Percentiles rank a stretch among this genome's conserved stretches.
These are phyloP conservation scores for Ephemerocybe angulata DNA, from an alignment of 768 basidiomycete genomes.

Conservation along the genomic window DNA sequence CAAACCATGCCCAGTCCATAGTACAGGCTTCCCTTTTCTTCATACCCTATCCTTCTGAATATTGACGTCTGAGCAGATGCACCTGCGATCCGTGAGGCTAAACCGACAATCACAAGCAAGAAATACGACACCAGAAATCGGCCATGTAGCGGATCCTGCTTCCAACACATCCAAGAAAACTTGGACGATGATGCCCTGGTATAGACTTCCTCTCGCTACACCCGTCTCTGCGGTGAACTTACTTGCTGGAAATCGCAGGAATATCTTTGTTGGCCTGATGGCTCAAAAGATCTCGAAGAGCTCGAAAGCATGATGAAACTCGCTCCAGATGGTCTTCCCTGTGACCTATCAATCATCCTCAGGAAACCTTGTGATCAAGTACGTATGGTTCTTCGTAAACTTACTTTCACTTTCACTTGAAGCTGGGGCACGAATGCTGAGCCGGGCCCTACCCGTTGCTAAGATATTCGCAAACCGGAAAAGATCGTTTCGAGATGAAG, in stretches of 20 bases:
- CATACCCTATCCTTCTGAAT: neutral
- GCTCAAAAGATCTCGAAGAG: conserved; percentile 31
- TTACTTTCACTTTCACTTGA: neutral
- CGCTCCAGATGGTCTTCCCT: conserved; percentile 44
- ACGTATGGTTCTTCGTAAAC: neutral
- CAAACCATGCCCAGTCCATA: neutral
- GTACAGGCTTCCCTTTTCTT: neutral
- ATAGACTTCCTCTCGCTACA: neutral
- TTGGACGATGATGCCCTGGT: neutral
- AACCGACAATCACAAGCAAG: neutral
- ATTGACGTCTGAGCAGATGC: neutral
- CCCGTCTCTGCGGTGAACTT: neutral
- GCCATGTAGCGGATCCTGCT: neutral
- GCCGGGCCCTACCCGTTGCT: neutral
- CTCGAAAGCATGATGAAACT: conserved; percentile 39
- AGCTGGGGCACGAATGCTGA: too few relatives aligned
- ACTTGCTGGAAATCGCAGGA: neutral
- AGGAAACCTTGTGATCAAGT: conserved; percentile 62
- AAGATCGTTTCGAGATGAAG: conserved; percentile 12
- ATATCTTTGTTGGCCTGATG: conserved; percentile 29
- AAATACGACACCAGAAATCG: neutral
- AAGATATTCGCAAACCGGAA: conserved; percentile 28
- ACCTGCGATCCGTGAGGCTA: neutral
- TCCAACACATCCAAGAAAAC: neutral
- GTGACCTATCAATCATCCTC: conserved; percentile 53